Evolutionary conservation across 1,284 basidiomycete genomes (phyloP), one percentile per base, ranked within the genome.

Genomic region (Caloboletus firmus): DNA sequence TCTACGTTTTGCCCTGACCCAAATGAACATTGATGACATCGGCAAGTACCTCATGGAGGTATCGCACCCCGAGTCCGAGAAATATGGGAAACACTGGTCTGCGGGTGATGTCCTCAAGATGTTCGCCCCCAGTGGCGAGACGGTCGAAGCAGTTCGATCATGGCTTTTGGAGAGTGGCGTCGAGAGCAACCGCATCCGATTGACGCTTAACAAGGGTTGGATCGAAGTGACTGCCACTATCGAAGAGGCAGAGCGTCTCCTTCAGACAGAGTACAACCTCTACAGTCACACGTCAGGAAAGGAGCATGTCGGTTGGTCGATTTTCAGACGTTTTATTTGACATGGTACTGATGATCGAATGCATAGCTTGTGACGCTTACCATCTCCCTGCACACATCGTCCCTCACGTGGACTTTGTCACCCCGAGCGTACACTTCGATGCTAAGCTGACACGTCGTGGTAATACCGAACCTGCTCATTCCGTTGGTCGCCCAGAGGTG

Each of bases 31-130:
- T 24, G 66, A 72, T n/a, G 58, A 63, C 20, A 52, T 79, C 47
- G 69, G 72, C 43, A 61, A 65, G 22, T 67, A 65, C 58, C 68
- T 79, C 32, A 64, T 73, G 54, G 72, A 74, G 43, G 71, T 79
- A 15, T 76, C 77, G 5, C 71, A 77, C 54, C 77, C 78, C 3
- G 64, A 72, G 3, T 79, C 74, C 0, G 46, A 61, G 7, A 70
- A 72, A 58, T 79, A 76, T 49, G 75, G 77, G 2, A 68, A 74
- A 36, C 76, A 79, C 59, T 79, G 77, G 77, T 62, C 64, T 26
- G 60, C 70, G 6, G 63, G 65, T 24, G 65, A 74, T 20, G 59
- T 80, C 43, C 59, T 65, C 15, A 59, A 73, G 22, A 69, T 65
- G 40, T 77, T 81, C 56, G 64, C 73, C 20, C 77, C 78, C 1